Evolutionary conservation across 441 rosid genomes (phyloP), one percentile per base, ranked within the genome.

Genomic region (Viola pubescens): DNA sequence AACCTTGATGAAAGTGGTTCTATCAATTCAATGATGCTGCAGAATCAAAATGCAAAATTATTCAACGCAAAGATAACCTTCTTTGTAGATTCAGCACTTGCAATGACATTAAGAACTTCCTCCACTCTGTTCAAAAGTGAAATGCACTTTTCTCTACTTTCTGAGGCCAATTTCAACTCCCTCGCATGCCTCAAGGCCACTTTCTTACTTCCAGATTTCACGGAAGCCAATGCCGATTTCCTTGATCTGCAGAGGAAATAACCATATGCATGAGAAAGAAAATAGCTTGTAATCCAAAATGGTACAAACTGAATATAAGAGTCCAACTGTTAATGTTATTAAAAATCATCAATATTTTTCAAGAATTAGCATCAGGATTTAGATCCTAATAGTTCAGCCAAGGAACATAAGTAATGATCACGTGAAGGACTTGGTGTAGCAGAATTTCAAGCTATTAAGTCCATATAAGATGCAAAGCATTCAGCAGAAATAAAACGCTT

Each of bases 61-160:
- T 26, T 26, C 34, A 26, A 26, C 11, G 57, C 61, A 54, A 43
- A 42, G 10, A 54, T 62, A 60, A 88, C 96, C 92, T 77, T 81
- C 66, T 82, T 73, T 0, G 87, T 80, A 59, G 95, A 86, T 69
- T 83, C 96, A 10, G 86, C 88, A 73, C 75, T 74, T 43, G 71
- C 73, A 62, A 88, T 77, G 53, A 75, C 71, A 58, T 70, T 74
- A 56, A 88, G 75, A 52, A 88, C 78, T 74, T 86, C 91, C 72
- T 88, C 91, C 68, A 88, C 92, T 73, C 89, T 80, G 80, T 78
- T 83, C 73, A 91, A 68, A 70, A 86, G 84, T 0, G 87, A 77
- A 1, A 70, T 44, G 52, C 85, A 84, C 70, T 82, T 88, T 67
- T 84, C 89, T 79, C 92, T 83, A 71, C 76, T 84, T 71, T 75